A percentile compares a stretch with the other conserved stretches of the same genome.
These are phyloP conservation scores for Austropuccinia psidii DNA, from an alignment of 1,284 basidiomycete genomes.

Conservation along the genomic window DNA sequence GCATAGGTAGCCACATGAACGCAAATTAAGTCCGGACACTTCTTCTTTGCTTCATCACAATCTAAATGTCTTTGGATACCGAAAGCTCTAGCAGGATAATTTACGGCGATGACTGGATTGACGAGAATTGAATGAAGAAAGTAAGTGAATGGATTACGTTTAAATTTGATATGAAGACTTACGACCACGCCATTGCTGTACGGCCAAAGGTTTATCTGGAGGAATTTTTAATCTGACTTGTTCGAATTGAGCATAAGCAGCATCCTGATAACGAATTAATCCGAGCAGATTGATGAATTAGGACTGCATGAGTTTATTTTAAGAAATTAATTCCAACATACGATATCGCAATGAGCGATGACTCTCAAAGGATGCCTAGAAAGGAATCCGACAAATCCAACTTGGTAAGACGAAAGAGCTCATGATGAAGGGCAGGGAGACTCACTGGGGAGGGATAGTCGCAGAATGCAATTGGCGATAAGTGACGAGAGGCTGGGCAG, in stretches of 20 bases:
- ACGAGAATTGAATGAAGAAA: not conserved
- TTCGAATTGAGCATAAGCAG: constrained; percentile 35
- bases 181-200: constrained; percentile 77
- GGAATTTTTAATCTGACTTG: constrained; percentile 28
- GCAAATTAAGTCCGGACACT: constrained; percentile 23
- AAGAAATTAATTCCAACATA: not conserved
- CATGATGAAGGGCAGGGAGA: not conserved
- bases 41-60: constrained; percentile 12
- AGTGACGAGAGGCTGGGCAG: not conserved
- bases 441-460: constrained; percentile 1
- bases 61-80: constrained; percentile 65
- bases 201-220: constrained; percentile 66
- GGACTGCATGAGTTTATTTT: too few relatives aligned
- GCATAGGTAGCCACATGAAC: constrained; percentile 32
- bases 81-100: constrained; percentile 83
- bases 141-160: not conserved
- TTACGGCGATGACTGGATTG: constrained; percentile 67
- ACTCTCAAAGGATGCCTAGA: constrained; percentile 50
- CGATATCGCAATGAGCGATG: constrained; percentile 79
- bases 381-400: not conserved
- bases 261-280: not conserved
- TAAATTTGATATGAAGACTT: constrained; percentile 35
- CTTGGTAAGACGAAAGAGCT: not conserved
- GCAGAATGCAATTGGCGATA: constrained; percentile 15
- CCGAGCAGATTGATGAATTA: not conserved